Conservation (phyloP, 2,329 filamentous ascomycete genomes). For the Claviceps africana region DNA sequence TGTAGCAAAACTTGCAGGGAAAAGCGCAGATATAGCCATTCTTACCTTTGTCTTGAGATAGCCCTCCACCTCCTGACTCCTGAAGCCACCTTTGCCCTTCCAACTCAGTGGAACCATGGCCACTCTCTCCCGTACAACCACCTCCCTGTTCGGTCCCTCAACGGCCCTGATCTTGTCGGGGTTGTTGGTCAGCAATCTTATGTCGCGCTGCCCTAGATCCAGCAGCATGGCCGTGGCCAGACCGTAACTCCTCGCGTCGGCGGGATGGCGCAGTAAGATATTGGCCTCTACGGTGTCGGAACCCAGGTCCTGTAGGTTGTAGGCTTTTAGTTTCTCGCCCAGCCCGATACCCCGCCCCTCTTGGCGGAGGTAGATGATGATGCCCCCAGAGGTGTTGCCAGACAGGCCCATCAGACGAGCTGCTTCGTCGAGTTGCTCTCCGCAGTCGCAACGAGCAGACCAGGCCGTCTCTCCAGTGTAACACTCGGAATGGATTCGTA, state of each 20-base stretch:
- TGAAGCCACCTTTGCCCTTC: constrained; percentile 73
- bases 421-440: constrained; percentile 93
- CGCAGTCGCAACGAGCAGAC: constrained; percentile 95
- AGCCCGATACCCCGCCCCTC: constrained; percentile 93
- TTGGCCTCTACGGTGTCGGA: constrained; percentile 98
- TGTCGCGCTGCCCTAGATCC: constrained; percentile 67
- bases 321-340: constrained; percentile 91
- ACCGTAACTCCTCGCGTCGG: constrained; percentile 88
- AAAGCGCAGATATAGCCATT: neutral
- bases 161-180: constrained; percentile 93
- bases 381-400: constrained; percentile 52
- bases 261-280: constrained; percentile 75
- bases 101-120: constrained; percentile 93
- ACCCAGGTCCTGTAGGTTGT: constrained; percentile 91
- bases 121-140: constrained; percentile 77
- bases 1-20: neutral
- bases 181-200: constrained; percentile 86
- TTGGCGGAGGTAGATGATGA: constrained; percentile 90
- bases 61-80: constrained; percentile 77
- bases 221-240: constrained; percentile 89
- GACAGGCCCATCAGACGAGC: constrained; percentile 80
- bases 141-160: constrained; percentile 78
- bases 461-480: constrained; percentile 98
- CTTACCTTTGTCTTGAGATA: constrained; percentile 89
- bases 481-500: constrained; percentile 94